A percentile compares a stretch with the other conserved stretches of the same genome.
Evolutionary conservation across 164 flowering plant genomes (phyloP).

Genomic region (Vitis rupestris): DNA sequence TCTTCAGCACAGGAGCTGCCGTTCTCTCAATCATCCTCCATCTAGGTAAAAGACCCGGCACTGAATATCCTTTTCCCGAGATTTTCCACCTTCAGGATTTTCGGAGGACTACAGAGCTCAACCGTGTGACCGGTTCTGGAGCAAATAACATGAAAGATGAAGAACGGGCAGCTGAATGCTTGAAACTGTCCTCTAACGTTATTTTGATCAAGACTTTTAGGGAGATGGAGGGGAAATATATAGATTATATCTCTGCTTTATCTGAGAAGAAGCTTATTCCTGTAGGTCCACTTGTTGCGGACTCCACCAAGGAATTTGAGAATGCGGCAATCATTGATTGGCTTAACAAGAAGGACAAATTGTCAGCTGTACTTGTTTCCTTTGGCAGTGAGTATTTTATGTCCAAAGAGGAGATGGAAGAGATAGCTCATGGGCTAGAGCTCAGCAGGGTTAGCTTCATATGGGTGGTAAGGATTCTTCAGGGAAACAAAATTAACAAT

Average conservation of each 20-base stretch:
- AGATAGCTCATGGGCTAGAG: conserved; percentile 24
- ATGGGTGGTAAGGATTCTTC: conserved; percentile 27
- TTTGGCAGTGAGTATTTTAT: conserved; percentile 14
- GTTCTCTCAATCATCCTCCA: too few relatives aligned
- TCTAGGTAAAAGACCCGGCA: too few relatives aligned
- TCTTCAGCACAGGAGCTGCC: too few relatives aligned
- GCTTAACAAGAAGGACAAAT: conserved; percentile 2
- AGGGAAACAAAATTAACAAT: not conserved
- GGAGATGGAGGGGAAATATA: conserved; percentile 14
- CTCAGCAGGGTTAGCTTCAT: conserved; percentile 19
- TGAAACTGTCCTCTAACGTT: not conserved
- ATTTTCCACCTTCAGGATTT: too few relatives aligned
- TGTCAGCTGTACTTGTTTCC: conserved; percentile 4
- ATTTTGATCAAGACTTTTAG: conserved; percentile 12
- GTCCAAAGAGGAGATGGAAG: conserved; percentile 12
- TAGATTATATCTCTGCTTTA: conserved; percentile 10
- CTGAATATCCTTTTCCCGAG: too few relatives aligned
- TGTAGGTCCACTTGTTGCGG: conserved; percentile 16
- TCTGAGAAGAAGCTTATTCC: conserved; percentile 11
- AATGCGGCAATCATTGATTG: not conserved
- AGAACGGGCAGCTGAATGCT: not conserved
- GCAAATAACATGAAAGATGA: not conserved
- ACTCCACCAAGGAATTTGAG: not conserved
- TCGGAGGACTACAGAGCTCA: too few relatives aligned
- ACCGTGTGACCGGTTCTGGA: too few relatives aligned